phyloP scores from a whole-genome alignment of 1,284 basidiomycete species.

The Leucoagaricus sp. region DNA sequence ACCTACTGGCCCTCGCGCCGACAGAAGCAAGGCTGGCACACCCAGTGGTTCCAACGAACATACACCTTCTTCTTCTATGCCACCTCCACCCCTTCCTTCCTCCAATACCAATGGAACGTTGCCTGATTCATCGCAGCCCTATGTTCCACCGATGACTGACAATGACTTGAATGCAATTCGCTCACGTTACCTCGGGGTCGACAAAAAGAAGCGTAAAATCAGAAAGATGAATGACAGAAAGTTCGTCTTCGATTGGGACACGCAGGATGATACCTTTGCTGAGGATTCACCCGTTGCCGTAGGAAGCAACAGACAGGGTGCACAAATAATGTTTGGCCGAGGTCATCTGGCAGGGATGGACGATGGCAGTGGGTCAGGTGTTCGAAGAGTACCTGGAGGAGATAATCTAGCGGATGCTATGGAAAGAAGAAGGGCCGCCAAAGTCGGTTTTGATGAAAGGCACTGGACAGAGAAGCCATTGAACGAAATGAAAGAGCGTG shows the following conservation, averaged over 20 bases:
- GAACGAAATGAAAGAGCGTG: constrained; percentile 93
- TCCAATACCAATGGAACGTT: constrained; percentile 22
- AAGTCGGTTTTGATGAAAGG: constrained; percentile 84
- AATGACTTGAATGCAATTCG: constrained; percentile 78
- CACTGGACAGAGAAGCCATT: constrained; percentile 98
- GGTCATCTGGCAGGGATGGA: constrained; percentile 86
- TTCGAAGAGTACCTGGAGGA: constrained; percentile 39
- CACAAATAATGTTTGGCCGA: constrained; percentile 85
- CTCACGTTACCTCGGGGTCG: constrained; percentile 88
- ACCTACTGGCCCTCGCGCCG: constrained; percentile 84
- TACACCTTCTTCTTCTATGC: constrained; percentile 44
- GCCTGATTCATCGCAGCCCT: constrained; percentile 46
- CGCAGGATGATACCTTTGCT: constrained; percentile 86
- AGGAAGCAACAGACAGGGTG: constrained; percentile 71
- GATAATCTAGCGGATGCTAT: constrained; percentile 73
- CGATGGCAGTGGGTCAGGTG: constrained; percentile 55
- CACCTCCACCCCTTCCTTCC: constrained; percentile 48
- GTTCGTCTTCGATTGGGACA: constrained; percentile 99
- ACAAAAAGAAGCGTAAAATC: constrained; percentile 91
- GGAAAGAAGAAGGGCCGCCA: constrained; percentile 81
- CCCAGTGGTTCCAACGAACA: constrained; percentile 32
- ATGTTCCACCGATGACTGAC: constrained; percentile 73
- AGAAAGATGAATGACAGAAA: constrained; percentile 94
- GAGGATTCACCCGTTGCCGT: constrained; percentile 65
- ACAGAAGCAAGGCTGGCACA: constrained; percentile 48